These are phyloP conservation scores for Globisporangium iwayamae DNA, from an alignment of 352 stramenopile species.

Conservation along the genomic window DNA sequence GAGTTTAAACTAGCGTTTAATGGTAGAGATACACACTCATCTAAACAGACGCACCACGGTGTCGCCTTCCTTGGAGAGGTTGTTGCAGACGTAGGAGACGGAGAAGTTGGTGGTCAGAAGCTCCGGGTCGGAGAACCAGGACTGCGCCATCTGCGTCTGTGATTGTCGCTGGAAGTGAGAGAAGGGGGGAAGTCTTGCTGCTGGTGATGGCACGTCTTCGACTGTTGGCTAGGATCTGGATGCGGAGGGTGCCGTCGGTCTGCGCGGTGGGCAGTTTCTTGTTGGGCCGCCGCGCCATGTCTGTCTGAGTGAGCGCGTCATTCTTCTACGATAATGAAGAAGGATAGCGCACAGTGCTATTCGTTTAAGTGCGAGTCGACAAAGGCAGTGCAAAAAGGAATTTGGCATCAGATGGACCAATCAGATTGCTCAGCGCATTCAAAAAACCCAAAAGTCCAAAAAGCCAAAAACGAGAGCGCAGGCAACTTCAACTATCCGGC, in stretches of 20 bases:
- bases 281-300: no score
- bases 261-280: no score
- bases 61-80: conserved; percentile 46
- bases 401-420: neutral
- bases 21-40: neutral
- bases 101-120: conserved; percentile 39
- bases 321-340: neutral
- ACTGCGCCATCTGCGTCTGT: conserved; percentile 27
- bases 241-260: no score
- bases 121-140: conserved; percentile 46
- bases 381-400: neutral
- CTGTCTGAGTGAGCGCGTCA: no score
- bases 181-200: neutral
- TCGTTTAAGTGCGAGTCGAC: no score
- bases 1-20: neutral
- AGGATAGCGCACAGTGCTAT: neutral
- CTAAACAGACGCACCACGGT: conserved; percentile 26
- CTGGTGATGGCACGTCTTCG: neutral
- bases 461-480: neutral
- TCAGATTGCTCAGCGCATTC: neutral
- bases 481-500: conserved; percentile 12
- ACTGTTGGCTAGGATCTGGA: no score
- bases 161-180: neutral
- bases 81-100: conserved; percentile 51
- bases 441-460: neutral